Conservation (phyloP, 192 early-diverging fungal genomes). For the Coemansia sp. region DNA sequence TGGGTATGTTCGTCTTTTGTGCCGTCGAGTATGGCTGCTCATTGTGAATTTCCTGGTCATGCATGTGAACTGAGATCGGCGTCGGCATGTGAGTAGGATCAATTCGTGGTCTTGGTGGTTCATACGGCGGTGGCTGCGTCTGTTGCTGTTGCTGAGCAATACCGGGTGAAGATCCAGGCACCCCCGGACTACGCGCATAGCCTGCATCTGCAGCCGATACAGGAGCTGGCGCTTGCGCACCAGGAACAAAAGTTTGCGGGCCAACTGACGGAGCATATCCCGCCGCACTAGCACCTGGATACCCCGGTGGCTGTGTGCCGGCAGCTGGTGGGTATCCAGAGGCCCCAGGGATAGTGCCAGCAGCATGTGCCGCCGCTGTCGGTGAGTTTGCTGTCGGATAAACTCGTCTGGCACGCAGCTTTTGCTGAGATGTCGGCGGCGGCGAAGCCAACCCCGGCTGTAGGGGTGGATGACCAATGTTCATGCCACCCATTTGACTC, state of each 20-base stretch:
- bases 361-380: slow-evolving; percentile 1
- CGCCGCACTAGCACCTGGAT: slow-evolving; percentile 15
- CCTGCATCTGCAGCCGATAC: slow-evolving; percentile 22
- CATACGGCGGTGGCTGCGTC: slow-evolving; percentile 39
- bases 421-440: slow-evolving; percentile 21
- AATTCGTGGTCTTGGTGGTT: slow-evolving; percentile 64
- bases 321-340: slow-evolving; percentile 23
- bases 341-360: not conserved
- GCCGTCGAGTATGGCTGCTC: slow-evolving; percentile 72
- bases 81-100: slow-evolving; percentile 95
- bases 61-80: slow-evolving; percentile 78
- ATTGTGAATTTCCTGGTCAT: slow-evolving; percentile 72
- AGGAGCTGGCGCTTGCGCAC: slow-evolving; percentile 35
- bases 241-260: slow-evolving; percentile 50
- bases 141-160: slow-evolving; percentile 23
- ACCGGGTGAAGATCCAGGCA: not conserved
- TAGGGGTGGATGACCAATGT: slow-evolving; percentile 27
- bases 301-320: slow-evolving; percentile 23
- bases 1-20: slow-evolving; percentile 67
- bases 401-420: slow-evolving; percentile 32
- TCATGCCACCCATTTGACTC: slow-evolving; percentile 45
- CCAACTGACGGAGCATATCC: slow-evolving; percentile 40
- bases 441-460: slow-evolving; percentile 25
- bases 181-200: slow-evolving; percentile 25
- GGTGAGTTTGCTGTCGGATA: slow-evolving; percentile 25